These are phyloP conservation scores for Phytophthora vignae DNA, from an alignment of 352 stramenopile species.

Conservation along the genomic window DNA sequence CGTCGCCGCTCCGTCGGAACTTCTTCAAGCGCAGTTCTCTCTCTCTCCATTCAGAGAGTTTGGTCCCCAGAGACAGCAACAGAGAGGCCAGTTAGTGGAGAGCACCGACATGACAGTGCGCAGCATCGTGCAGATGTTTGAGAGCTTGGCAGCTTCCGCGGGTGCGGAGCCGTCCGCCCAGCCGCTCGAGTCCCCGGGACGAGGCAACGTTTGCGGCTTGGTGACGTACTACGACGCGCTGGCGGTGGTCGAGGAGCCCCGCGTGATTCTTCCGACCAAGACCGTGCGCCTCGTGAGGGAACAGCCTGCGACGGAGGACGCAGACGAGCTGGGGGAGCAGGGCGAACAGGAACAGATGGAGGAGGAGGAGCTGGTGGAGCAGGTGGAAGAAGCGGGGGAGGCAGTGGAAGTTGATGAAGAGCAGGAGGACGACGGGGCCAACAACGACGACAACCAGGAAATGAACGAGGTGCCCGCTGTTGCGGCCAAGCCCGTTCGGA, in stretches of 20 bases:
- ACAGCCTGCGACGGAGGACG: constrained; percentile 5
- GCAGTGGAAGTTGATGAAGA: constrained; percentile 1
- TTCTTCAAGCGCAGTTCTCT: constrained; percentile 35
- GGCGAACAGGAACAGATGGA: background rate
- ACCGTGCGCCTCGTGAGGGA: constrained; percentile 11
- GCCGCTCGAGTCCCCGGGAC: constrained; percentile 19
- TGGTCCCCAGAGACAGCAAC: constrained; percentile 2
- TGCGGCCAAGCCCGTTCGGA: background rate
- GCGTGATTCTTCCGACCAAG: constrained; percentile 24
- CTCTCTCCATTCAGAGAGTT: constrained; percentile 31
- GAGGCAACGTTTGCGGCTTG: constrained; percentile 32
- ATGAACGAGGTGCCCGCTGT: constrained; percentile 8
- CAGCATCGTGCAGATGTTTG: constrained; percentile 47
- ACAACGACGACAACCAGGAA: constrained; percentile 30
- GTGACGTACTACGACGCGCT: constrained; percentile 46
- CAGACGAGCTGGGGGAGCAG: constrained; percentile 12
- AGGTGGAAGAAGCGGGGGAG: constrained; percentile 3
- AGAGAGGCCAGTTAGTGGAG: constrained; percentile 12
- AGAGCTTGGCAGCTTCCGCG: constrained; percentile 31
- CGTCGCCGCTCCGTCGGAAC: constrained; percentile 22
- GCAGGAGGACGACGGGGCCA: background rate
- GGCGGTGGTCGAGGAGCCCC: constrained; percentile 27
- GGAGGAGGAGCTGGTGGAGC: constrained; percentile 8
- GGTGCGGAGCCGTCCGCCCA: constrained; percentile 8
- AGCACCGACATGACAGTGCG: constrained; percentile 42